These are phyloP conservation scores for Creolimax fragrantissima DNA, from an alignment of 78 protist genomes.

Conservation along the genomic window DNA sequence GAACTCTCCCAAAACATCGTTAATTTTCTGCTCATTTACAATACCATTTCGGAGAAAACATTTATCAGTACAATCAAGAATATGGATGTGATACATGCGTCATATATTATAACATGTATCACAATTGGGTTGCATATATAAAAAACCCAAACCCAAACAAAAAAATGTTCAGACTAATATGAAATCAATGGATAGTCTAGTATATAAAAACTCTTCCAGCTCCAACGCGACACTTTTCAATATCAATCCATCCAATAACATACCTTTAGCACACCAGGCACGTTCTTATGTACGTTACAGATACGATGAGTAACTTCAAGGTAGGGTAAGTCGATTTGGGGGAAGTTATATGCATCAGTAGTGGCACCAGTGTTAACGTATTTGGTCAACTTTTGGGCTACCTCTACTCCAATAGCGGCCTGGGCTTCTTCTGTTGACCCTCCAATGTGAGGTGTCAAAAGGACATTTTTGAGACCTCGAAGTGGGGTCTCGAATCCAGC, in stretches of 20 bases:
- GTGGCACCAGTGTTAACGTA: slow-evolving; percentile 67
- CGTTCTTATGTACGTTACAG: slow-evolving; percentile 69
- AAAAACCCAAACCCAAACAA: not conserved
- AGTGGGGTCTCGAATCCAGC: slow-evolving; percentile 42
- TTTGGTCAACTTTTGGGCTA: slow-evolving; percentile 42
- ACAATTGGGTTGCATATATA: not conserved
- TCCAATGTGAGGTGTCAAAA: slow-evolving; percentile 89
- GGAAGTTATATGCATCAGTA: slow-evolving; percentile 80
- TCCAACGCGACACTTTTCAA: not conserved
- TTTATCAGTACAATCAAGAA: not conserved
- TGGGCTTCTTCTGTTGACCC: slow-evolving; percentile 90
- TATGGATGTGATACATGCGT: not conserved
- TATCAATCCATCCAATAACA: not conserved
- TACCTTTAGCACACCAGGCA: slow-evolving; percentile 75
- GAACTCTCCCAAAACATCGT: slow-evolving; percentile 44
- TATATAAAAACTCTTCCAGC: not conserved
- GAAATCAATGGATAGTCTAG: not conserved
- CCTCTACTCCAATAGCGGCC: slow-evolving; percentile 82
- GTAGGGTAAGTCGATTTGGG: slow-evolving; percentile 47
- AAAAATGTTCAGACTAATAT: not conserved
- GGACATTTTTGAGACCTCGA: slow-evolving; percentile 63
- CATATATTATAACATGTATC: not conserved
- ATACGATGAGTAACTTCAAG: slow-evolving; percentile 57
- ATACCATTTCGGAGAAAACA: not conserved
- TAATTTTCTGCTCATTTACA: slow-evolving; percentile 37